These are phyloP conservation scores for Marchantia paleacea DNA, from an alignment of 225 moss, liverwort and hornwort genomes.

Conservation along the genomic window DNA sequence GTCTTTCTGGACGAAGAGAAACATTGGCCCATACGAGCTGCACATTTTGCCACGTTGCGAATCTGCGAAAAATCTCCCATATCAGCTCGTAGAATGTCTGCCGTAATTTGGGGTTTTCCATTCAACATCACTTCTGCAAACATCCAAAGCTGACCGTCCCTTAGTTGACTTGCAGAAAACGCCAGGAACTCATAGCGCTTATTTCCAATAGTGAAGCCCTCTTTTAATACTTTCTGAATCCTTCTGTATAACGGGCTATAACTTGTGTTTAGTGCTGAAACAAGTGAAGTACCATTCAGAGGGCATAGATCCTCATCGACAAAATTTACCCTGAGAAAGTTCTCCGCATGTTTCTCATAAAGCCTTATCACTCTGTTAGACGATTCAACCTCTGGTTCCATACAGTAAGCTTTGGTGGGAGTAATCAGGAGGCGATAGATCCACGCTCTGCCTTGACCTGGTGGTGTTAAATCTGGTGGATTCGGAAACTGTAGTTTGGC, in stretches of 20 bases:
- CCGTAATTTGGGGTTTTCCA: conserved; percentile 29
- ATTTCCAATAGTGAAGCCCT: conserved; percentile 54
- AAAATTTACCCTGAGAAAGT: conserved; percentile 77
- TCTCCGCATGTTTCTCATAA: conserved; percentile 47
- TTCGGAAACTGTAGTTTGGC: not conserved
- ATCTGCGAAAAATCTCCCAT: conserved; percentile 84
- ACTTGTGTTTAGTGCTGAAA: conserved; percentile 38
- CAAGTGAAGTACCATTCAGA: conserved; percentile 44
- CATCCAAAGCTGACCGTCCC: conserved; percentile 93
- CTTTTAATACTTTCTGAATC: conserved; percentile 46
- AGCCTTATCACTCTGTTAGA: conserved; percentile 78
- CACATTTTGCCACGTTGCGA: conserved; percentile 79
- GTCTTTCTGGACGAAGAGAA: conserved; percentile 84
- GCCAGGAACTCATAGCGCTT: conserved; percentile 75
- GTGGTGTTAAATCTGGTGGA: not conserved
- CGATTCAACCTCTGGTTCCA: conserved; percentile 60
- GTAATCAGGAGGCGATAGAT: conserved; percentile 62
- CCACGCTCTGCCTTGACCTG: conserved; percentile 48
- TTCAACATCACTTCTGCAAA: conserved; percentile 40
- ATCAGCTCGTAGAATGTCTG: conserved; percentile 54
- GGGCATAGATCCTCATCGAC: conserved; percentile 60
- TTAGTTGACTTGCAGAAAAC: conserved; percentile 77
- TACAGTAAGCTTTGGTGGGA: conserved; percentile 65
- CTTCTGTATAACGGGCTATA: conserved; percentile 53
- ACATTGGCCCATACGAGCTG: conserved; percentile 96